Conservation (phyloP, 208 protist genomes). For the Trypanosoma lewisi region DNA sequence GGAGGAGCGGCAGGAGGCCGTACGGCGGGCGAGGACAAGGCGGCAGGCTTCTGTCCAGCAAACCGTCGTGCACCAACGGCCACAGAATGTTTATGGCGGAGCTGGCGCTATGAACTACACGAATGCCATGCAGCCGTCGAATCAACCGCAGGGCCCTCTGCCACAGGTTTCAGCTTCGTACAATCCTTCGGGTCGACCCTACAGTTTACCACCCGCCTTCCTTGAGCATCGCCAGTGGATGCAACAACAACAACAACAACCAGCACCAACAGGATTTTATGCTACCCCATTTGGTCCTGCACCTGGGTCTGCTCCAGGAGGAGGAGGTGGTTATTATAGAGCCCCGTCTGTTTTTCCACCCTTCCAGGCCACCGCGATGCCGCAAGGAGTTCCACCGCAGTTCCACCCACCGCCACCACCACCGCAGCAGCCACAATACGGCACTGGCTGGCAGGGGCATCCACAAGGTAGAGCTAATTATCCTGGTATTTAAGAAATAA, state of each 20-base stretch:
- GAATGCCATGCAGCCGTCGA: not conserved
- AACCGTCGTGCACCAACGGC: not conserved
- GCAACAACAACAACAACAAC: constrained; percentile 4
- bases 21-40: constrained; percentile 7
- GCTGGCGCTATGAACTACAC: not conserved
- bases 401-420: not conserved
- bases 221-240: not conserved
- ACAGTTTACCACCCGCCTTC: not conserved
- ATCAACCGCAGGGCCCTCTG: not conserved
- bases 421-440: not conserved
- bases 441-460: not conserved
- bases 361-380: not conserved
- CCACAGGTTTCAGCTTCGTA: not conserved
- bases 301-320: not conserved
- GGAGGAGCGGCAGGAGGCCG: constrained; percentile 31
- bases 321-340: not conserved
- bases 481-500: not conserved
- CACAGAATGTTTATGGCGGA: not conserved
- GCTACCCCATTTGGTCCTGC: not conserved
- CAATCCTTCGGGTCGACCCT: not conserved
- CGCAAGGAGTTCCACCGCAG: not conserved
- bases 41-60: constrained; percentile 3
- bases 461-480: not conserved
- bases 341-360: not conserved
- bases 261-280: not conserved